Evolutionary conservation across 2,329 filamentous ascomycete genomes (phyloP).

Genomic region (Fusarium camptoceras): DNA sequence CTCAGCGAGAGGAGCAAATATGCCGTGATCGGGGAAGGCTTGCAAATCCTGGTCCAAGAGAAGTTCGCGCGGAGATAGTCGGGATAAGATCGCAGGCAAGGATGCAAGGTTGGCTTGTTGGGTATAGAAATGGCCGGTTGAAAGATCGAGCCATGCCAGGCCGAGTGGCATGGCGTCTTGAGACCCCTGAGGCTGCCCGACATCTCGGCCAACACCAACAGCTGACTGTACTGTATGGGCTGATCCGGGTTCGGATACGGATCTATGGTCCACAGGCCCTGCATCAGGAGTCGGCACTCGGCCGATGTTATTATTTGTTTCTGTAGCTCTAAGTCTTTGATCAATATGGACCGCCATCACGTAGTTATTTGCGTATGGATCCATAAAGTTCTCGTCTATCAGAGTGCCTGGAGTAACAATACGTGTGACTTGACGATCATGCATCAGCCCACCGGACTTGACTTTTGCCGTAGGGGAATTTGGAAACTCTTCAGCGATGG

Average conservation of each 20-base stretch:
- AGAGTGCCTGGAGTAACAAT: conserved; percentile 95
- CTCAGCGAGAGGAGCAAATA: conserved; percentile 77
- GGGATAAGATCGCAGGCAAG: conserved; percentile 82
- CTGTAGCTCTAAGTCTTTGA: neutral
- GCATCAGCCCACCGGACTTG: conserved; percentile 82
- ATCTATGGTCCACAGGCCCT: conserved; percentile 27
- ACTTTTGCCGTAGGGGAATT: conserved; percentile 76
- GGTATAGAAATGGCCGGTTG: conserved; percentile 93
- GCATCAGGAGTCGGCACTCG: conserved; percentile 24
- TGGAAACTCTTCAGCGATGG: conserved; percentile 92
- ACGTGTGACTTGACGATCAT: conserved; percentile 85
- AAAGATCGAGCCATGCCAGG: conserved; percentile 93
- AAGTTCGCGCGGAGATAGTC: conserved; percentile 86
- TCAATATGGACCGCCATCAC: conserved; percentile 78
- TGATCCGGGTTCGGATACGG: conserved; percentile 35
- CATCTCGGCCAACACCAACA: conserved; percentile 36
- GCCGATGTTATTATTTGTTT: conserved; percentile 72
- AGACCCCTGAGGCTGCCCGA: conserved; percentile 29
- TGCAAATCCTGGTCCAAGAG: conserved; percentile 76
- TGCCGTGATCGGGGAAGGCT: conserved; percentile 66
- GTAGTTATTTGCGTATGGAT: conserved; percentile 94
- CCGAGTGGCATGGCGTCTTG: conserved; percentile 65
- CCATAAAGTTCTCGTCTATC: conserved; percentile 97
- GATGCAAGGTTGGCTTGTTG: conserved; percentile 77
- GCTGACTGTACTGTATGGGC: conserved; percentile 35